These are phyloP conservation scores for Entonaema liquescens DNA, from an alignment of 495 filamentous ascomycete species.

Conservation along the genomic window DNA sequence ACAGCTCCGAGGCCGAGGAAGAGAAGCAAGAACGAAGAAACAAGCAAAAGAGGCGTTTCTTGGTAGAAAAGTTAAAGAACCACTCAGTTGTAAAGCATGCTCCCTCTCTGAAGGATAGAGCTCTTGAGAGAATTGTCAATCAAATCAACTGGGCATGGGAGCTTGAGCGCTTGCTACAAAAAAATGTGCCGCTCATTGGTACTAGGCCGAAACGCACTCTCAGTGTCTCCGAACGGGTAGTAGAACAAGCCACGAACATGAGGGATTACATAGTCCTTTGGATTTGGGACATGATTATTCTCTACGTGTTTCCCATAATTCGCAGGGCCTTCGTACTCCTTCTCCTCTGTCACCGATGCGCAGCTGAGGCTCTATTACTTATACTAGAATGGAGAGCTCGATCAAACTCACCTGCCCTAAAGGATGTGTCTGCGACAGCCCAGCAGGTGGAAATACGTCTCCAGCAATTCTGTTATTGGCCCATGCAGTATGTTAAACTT, in stretches of 20 bases:
- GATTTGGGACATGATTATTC: slow-evolving; percentile 73
- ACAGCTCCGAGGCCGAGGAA: slow-evolving; percentile 67
- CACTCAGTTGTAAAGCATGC: slow-evolving; percentile 83
- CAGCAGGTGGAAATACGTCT: slow-evolving; percentile 98
- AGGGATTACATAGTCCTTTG: slow-evolving; percentile 76
- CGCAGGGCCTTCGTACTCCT: slow-evolving; percentile 76
- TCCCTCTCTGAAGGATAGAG: slow-evolving; percentile 81
- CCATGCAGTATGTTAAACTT: slow-evolving; percentile 92
- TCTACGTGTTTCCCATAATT: slow-evolving; percentile 82
- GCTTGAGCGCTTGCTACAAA: slow-evolving; percentile 80
- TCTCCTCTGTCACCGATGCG: slow-evolving; percentile 80
- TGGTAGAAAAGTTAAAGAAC: slow-evolving; percentile 89
- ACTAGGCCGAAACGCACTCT: slow-evolving; percentile 81
- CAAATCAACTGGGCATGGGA: slow-evolving; percentile 98
- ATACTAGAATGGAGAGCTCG: slow-evolving; percentile 88
- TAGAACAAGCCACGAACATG: slow-evolving; percentile 88
- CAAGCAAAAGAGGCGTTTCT: slow-evolving; percentile 60
- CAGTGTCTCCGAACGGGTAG: slow-evolving; percentile 93
- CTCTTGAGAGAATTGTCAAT: slow-evolving; percentile 83
- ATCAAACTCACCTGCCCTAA: slow-evolving; percentile 83
- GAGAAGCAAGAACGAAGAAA: slow-evolving; percentile 67
- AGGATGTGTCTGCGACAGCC: slow-evolving; percentile 96
- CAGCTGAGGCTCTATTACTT: slow-evolving; percentile 80
- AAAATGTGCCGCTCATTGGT: slow-evolving; percentile 84
- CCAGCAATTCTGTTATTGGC: slow-evolving; percentile 99